A percentile compares a stretch with the other conserved stretches of the same genome.
phyloP scores from a whole-genome alignment of 2,329 filamentous ascomycete species.

The Daldinia sp. region DNA sequence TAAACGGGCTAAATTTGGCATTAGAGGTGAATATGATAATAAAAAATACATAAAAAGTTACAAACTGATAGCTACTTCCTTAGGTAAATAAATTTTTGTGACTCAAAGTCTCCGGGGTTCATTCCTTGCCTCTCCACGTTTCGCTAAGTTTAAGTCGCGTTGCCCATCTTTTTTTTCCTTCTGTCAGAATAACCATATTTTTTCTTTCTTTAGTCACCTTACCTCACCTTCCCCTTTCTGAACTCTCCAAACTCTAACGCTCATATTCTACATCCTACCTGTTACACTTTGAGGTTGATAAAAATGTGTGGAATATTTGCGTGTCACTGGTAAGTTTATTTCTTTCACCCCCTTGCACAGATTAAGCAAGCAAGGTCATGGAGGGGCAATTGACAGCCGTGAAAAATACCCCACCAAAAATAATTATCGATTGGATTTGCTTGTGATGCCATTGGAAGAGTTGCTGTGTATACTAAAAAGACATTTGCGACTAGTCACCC shows the following conservation, averaged over 20 bases:
- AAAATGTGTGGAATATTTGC: conserved; percentile 97
- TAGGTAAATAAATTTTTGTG: conserved; percentile 28
- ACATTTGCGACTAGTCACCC: conserved; percentile 72
- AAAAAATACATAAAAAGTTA: conserved; percentile 20
- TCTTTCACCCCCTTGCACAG: conserved; percentile 10
- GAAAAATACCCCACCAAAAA: conserved; percentile 47
- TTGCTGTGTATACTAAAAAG: conserved; percentile 31
- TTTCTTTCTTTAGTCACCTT: conserved; percentile 5
- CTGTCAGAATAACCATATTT: conserved; percentile 12
- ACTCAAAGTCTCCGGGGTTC: conserved; percentile 27
- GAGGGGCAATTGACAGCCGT: conserved; percentile 54
- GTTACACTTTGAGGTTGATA: conserved; percentile 61
- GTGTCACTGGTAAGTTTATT: conserved; percentile 82
- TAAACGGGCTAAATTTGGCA: conserved; percentile 11
- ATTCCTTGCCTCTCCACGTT: conserved; percentile 14
- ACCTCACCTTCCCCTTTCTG: not conserved
- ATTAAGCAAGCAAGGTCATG: conserved; percentile 40
- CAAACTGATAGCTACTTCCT: not conserved
- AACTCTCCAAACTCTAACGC: conserved; percentile 21
- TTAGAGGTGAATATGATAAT: conserved; percentile 19
- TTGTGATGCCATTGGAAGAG: conserved; percentile 42
- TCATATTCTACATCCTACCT: conserved; percentile 17
- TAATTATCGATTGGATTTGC: conserved; percentile 37
- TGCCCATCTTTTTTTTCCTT: conserved; percentile 11
- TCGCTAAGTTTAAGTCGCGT: conserved; percentile 16